phyloP scores from a whole-genome alignment of 805 yeast species.

The Lachancea sp. region DNA sequence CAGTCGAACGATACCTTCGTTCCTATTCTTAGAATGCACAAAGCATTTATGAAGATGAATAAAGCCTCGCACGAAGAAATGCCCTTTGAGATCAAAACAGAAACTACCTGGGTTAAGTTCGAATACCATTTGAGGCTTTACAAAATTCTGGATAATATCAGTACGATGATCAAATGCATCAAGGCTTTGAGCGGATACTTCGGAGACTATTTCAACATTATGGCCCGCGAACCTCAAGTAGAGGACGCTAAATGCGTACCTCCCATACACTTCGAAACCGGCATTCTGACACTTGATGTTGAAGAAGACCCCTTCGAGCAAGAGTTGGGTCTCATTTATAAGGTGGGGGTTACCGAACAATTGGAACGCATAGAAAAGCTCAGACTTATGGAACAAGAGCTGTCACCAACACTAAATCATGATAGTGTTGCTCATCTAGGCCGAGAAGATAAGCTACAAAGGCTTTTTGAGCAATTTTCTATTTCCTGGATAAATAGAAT shows the following conservation, averaged over 20 bases:
- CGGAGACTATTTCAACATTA: slow-evolving; percentile 27
- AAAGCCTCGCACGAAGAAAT: background rate
- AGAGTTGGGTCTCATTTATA: slow-evolving; percentile 50
- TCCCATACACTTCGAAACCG: slow-evolving; percentile 36
- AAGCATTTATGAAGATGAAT: slow-evolving; percentile 11
- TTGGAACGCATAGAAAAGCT: slow-evolving; percentile 40
- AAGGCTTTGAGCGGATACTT: slow-evolving; percentile 42
- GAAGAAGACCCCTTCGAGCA: slow-evolving; percentile 65
- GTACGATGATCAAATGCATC: slow-evolving; percentile 42
- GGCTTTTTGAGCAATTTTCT: slow-evolving; percentile 33
- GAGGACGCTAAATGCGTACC: slow-evolving; percentile 36
- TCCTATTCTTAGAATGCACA: slow-evolving; percentile 16
- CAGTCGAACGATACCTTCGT: slow-evolving; percentile 19
- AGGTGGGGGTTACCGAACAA: slow-evolving; percentile 55
- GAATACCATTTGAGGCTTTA: slow-evolving; percentile 38
- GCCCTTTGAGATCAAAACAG: slow-evolving; percentile 10
- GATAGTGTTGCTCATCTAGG: no score
- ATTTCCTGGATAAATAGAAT: slow-evolving; percentile 36
- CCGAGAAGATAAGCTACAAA: slow-evolving; percentile 2
- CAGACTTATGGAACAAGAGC: slow-evolving; percentile 22
- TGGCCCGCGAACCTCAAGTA: slow-evolving; percentile 21
- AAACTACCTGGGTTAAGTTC: slow-evolving; percentile 24
- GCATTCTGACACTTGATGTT: slow-evolving; percentile 40
- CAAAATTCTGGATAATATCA: slow-evolving; percentile 45
- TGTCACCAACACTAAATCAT: background rate